A percentile compares a stretch with the other conserved stretches of the same genome.
These are phyloP conservation scores for Entrophospora sp. DNA, from an alignment of 192 early-diverging fungal genomes.

Conservation along the genomic window DNA sequence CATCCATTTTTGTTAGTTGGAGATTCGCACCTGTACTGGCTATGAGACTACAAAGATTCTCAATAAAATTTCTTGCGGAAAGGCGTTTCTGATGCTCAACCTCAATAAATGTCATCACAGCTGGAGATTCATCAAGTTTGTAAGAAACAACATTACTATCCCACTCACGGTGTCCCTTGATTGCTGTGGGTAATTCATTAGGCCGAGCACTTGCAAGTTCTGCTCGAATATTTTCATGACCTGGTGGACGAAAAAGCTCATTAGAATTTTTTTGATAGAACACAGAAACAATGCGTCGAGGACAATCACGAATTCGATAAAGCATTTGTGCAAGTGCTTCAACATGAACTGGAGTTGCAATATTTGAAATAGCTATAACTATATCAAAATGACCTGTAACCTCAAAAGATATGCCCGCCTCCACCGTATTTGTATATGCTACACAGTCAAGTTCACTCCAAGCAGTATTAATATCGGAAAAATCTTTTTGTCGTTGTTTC, in stretches of 20 bases:
- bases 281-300: background rate
- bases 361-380: slow-evolving; percentile 5
- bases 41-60: slow-evolving; percentile 1
- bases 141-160: slow-evolving; percentile 2
- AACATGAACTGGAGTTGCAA: background rate
- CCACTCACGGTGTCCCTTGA: background rate
- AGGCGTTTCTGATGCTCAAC: slow-evolving; percentile 10
- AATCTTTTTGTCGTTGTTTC: slow-evolving; percentile 7
- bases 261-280: background rate
- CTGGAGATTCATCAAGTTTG: slow-evolving; percentile 1
- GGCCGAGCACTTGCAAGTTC: background rate
- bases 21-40: background rate
- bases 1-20: background rate
- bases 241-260: background rate
- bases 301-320: background rate
- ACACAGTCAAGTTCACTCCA: background rate
- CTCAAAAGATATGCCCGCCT: background rate
- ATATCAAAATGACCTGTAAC: background rate
- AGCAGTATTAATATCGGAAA: slow-evolving; percentile 3
- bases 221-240: background rate
- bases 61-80: slow-evolving; percentile 8
- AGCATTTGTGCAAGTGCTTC: background rate
- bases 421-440: background rate
- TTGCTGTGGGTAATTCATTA: slow-evolving; percentile 2
- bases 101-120: background rate